Percentiles rank a stretch among this genome's conserved stretches.
These are phyloP conservation scores for Psilocybe mexicana DNA, from an alignment of 1,284 basidiomycete species.

Conservation along the genomic window DNA sequence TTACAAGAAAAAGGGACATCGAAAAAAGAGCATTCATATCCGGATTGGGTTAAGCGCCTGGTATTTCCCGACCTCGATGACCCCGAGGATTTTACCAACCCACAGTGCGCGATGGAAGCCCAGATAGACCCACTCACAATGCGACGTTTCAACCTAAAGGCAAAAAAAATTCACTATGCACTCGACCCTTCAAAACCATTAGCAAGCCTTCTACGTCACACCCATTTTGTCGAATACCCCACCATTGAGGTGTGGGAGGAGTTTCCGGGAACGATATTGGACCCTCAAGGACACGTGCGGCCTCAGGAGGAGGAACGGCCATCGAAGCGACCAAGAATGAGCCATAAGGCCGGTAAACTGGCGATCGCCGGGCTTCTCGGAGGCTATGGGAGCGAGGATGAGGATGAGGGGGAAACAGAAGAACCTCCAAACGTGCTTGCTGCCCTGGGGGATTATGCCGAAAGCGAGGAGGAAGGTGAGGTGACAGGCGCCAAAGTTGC, in stretches of 20 bases:
- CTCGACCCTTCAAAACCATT: conserved; percentile 55
- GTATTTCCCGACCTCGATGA: conserved; percentile 53
- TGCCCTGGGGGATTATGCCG: conserved; percentile 56
- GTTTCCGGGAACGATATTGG: conserved; percentile 60
- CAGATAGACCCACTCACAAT: conserved; percentile 37
- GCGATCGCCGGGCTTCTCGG: conserved; percentile 60
- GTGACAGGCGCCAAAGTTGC: conserved; percentile 27
- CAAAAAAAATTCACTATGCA: conserved; percentile 45
- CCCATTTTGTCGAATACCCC: conserved; percentile 79
- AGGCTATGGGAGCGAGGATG: conserved; percentile 65
- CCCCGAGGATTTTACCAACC: conserved; percentile 52
- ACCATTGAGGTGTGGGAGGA: conserved; percentile 73
- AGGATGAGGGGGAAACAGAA: conserved; percentile 39
- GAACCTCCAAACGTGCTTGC: conserved; percentile 42
- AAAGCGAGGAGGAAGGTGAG: conserved; percentile 46
- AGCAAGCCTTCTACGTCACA: conserved; percentile 50
- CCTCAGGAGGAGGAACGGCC: conserved; percentile 37
- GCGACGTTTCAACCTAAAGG: conserved; percentile 7
- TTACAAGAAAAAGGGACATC: conserved; percentile 38
- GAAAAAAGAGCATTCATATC: conserved; percentile 40
- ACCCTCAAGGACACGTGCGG: conserved; percentile 46
- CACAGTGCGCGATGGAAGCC: conserved; percentile 60
- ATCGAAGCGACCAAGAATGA: conserved; percentile 55
- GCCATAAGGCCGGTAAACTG: conserved; percentile 48
- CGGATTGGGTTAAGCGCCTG: conserved; percentile 57